Evolutionary conservation across 2,329 filamentous ascomycete species (phyloP).

Genomic region (Cordyceps farinosa): DNA sequence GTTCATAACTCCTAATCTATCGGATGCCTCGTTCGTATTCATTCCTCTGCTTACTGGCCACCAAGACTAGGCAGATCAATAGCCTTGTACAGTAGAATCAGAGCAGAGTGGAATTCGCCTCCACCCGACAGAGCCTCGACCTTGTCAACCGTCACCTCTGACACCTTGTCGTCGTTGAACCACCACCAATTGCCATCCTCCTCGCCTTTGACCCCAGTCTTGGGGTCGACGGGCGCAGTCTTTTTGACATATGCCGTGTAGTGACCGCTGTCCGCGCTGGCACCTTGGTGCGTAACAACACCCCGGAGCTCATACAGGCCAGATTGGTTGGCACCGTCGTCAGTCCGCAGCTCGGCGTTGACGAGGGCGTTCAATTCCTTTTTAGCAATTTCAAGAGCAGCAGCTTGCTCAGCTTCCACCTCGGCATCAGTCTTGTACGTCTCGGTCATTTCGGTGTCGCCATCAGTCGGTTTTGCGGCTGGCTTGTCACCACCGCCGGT

Average conservation of each 20-base stretch:
- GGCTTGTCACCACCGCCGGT: slow-evolving; percentile 30
- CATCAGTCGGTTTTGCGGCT: slow-evolving; percentile 44
- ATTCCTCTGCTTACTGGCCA: slow-evolving; percentile 31
- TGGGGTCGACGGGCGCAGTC: slow-evolving; percentile 65
- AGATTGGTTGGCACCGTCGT: slow-evolving; percentile 85
- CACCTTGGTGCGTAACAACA: slow-evolving; percentile 93
- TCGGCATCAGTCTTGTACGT: slow-evolving; percentile 92
- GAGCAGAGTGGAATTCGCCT: slow-evolving; percentile 78
- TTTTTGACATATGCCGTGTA: slow-evolving; percentile 99
- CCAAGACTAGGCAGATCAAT: slow-evolving; percentile 63
- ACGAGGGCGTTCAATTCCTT: slow-evolving; percentile 81
- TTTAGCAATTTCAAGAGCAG: slow-evolving; percentile 73
- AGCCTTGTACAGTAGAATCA: slow-evolving; percentile 75
- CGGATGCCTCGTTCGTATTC: background rate
- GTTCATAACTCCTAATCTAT: slow-evolving; percentile 17
- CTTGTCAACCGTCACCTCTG: slow-evolving; percentile 86
- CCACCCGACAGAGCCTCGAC: slow-evolving; percentile 87
- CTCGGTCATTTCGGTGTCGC: slow-evolving; percentile 70
- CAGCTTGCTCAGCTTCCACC: slow-evolving; percentile 79
- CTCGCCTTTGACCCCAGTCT: slow-evolving; percentile 71
- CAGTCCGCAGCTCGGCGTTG: slow-evolving; percentile 67
- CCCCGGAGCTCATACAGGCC: slow-evolving; percentile 93
- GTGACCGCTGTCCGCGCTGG: slow-evolving; percentile 94
- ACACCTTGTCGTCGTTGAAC: slow-evolving; percentile 98
- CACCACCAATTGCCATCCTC: slow-evolving; percentile 99